Conservation (phyloP, 345 rosid species). For the Raphanus sativus region DNA sequence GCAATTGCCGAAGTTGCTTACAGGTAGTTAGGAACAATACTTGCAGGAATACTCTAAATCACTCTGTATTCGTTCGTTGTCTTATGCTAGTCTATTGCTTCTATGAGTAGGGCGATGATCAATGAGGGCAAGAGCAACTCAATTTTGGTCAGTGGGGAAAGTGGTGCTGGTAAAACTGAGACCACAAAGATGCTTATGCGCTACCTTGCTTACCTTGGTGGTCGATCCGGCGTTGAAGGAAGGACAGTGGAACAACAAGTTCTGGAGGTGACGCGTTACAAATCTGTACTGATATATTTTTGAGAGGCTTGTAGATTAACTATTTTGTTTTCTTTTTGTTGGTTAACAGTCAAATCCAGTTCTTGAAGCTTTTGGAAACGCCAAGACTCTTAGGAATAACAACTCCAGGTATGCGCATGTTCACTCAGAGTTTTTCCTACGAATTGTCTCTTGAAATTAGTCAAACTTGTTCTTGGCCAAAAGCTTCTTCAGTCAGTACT, state of each 20-base stretch:
- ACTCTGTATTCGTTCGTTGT: constrained; percentile 7
- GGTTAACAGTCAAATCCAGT: constrained; percentile 93
- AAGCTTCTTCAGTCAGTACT: neutral
- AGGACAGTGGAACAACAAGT: constrained; percentile 99
- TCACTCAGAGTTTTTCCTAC: constrained; percentile 14
- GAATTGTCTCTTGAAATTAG: constrained; percentile 1
- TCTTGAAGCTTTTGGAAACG: constrained; percentile 99
- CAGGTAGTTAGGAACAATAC: constrained; percentile 52
- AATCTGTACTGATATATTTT: constrained; percentile 8
- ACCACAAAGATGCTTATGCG: constrained; percentile 99
- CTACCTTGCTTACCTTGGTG: constrained; percentile 97
- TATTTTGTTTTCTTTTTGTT: constrained; percentile 30
- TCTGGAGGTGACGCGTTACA: constrained; percentile 69
- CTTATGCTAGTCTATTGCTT: constrained; percentile 37
- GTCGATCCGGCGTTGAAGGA: constrained; percentile 99
- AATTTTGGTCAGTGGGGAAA: constrained; percentile 99
- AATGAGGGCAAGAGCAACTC: constrained; percentile 99
- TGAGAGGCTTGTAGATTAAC: constrained; percentile 22
- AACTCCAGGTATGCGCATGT: constrained; percentile 75
- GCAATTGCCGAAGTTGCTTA: constrained; percentile 99
- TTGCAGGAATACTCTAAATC: constrained; percentile 2
- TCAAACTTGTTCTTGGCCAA: constrained; percentile 19
- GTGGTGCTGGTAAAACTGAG: constrained; percentile 99
- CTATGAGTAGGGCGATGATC: constrained; percentile 78
- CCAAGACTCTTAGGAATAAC: constrained; percentile 97